Evolutionary conservation across 2,329 filamentous ascomycete genomes (phyloP).

Genomic region (Fusarium pilosicola): DNA sequence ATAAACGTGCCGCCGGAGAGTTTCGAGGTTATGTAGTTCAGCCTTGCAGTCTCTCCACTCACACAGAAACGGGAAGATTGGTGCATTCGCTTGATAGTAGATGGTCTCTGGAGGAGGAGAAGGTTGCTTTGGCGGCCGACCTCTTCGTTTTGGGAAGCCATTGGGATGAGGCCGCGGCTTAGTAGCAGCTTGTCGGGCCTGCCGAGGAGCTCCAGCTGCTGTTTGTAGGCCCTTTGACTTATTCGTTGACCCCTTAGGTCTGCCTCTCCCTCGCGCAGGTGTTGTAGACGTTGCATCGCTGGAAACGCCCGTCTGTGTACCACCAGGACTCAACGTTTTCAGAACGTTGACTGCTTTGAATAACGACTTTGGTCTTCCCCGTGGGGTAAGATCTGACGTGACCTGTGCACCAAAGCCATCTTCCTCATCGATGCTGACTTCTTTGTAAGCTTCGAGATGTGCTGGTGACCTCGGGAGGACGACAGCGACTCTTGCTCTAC

Average conservation of each 20-base stretch:
- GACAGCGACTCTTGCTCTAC: constrained; percentile 30
- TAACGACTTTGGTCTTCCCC: constrained; percentile 9
- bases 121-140: constrained; percentile 54
- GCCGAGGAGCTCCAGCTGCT: constrained; percentile 36
- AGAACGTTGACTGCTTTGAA: constrained; percentile 1
- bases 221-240: constrained; percentile 42
- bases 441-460: neutral
- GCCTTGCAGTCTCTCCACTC: constrained; percentile 69
- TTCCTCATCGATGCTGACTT: constrained; percentile 9
- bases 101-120: constrained; percentile 53
- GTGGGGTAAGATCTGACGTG: constrained; percentile 38
- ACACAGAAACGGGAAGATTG: constrained; percentile 65
- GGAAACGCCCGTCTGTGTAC: neutral
- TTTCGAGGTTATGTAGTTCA: constrained; percentile 71
- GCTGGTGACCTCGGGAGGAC: constrained; percentile 31
- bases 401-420: constrained; percentile 13
- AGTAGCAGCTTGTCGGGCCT: constrained; percentile 36
- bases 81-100: constrained; percentile 55
- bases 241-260: constrained; percentile 59
- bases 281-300: constrained; percentile 15
- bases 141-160: constrained; percentile 51
- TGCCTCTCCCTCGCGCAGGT: constrained; percentile 47
- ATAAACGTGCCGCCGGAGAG: constrained; percentile 63
- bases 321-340: neutral
- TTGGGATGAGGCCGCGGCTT: constrained; percentile 43